These are phyloP conservation scores for Boletus barrowsii DNA, from an alignment of 768 basidiomycete genomes.

Conservation along the genomic window DNA sequence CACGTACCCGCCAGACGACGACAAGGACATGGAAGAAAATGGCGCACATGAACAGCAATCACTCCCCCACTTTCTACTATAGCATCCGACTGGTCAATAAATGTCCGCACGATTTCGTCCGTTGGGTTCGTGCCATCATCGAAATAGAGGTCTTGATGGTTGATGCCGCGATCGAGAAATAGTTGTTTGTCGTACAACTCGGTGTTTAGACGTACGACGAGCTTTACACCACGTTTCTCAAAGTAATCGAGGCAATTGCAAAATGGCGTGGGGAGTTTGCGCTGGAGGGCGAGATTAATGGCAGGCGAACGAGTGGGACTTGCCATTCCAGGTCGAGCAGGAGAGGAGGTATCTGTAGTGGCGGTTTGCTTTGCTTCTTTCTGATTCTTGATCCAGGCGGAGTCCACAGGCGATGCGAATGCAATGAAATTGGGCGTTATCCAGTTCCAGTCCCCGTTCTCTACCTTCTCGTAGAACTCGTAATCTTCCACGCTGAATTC, in stretches of 20 bases:
- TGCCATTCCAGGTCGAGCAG: constrained; percentile 28
- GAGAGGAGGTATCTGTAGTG: constrained; percentile 17
- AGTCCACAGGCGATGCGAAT: constrained; percentile 89
- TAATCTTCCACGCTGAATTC: constrained; percentile 93
- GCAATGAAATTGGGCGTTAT: constrained; percentile 89
- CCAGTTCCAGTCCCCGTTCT: constrained; percentile 97
- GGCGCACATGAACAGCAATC: constrained; percentile 82
- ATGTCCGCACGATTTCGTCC: constrained; percentile 89
- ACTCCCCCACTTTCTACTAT: constrained; percentile 76
- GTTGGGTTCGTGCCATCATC: constrained; percentile 98
- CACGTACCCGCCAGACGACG: constrained; percentile 12
- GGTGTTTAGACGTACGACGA: constrained; percentile 93
- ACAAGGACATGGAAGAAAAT: constrained; percentile 8
- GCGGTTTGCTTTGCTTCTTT: constrained; percentile 54
- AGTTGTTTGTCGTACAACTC: constrained; percentile 81
- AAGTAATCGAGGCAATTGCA: constrained; percentile 93
- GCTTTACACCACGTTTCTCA: constrained; percentile 78
- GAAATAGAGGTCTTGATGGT: constrained; percentile 91
- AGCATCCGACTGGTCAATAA: constrained; percentile 81
- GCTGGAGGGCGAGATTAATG: constrained; percentile 60
- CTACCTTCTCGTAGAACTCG: constrained; percentile 92
- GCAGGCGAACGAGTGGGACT: constrained; percentile 24
- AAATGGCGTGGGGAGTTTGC: constrained; percentile 77
- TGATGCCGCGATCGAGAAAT: constrained; percentile 82
- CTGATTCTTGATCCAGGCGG: constrained; percentile 72